These are phyloP conservation scores for Tylopilus cervinicoccineus DNA, from an alignment of 768 basidiomycete species.

Conservation along the genomic window DNA sequence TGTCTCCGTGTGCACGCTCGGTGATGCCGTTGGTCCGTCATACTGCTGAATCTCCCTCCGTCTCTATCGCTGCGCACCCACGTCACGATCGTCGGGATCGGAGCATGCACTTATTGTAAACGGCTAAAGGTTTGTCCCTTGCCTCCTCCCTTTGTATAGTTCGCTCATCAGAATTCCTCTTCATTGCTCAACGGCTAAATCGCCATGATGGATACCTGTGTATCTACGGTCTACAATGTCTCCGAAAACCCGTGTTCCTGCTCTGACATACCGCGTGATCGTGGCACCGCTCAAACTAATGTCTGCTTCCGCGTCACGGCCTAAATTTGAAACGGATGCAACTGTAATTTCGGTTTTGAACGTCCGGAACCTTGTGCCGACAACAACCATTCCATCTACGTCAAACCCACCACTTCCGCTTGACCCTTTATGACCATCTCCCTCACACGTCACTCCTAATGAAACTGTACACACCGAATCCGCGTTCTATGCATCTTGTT, in stretches of 20 bases:
- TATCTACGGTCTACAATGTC: conserved; percentile 14
- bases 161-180: conserved; percentile 20
- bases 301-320: conserved; percentile 1
- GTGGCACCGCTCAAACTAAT: conserved; percentile 2
- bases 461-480: not conserved
- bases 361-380: conserved; percentile 29
- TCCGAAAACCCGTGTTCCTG: conserved; percentile 17
- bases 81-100: conserved; percentile 45
- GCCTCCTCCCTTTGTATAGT: not conserved
- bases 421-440: not conserved
- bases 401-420: not conserved
- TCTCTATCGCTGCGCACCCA: conserved; percentile 6
- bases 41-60: conserved; percentile 1
- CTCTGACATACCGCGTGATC: conserved; percentile 9
- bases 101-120: conserved; percentile 85
- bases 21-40: conserved; percentile 10
- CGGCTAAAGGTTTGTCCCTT: conserved; percentile 67
- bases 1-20: conserved; percentile 5
- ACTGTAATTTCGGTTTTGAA: conserved; percentile 23
- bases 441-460: conserved; percentile 1
- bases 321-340: conserved; percentile 11
- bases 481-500: conserved; percentile 5
- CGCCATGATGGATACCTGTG: not conserved
- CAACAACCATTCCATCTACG: conserved; percentile 3
- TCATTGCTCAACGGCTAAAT: conserved; percentile 13